Evolutionary conservation across 495 filamentous ascomycete genomes (phyloP).

Genomic region (Jackrogersella minutella): DNA sequence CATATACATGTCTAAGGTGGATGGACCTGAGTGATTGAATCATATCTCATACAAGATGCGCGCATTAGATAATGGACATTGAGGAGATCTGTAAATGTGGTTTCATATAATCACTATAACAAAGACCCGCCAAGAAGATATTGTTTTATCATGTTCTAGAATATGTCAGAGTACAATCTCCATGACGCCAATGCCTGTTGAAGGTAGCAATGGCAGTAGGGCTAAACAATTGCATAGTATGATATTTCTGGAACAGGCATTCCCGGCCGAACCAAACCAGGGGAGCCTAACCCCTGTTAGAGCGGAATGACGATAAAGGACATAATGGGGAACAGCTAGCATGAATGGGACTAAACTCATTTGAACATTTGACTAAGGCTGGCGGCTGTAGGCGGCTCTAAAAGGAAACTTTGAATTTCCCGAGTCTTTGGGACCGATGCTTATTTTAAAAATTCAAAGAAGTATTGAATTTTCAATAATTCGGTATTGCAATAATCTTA

Average conservation of each 20-base stretch:
- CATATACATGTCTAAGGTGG: too few species aligned
- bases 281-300: slow-evolving; percentile 21
- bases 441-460: too few species aligned
- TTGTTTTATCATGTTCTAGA: not conserved
- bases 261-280: slow-evolving; percentile 34
- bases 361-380: slow-evolving; percentile 22
- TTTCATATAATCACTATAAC: too few species aligned
- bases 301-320: slow-evolving; percentile 32
- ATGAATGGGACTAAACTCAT: slow-evolving; percentile 24
- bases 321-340: slow-evolving; percentile 10
- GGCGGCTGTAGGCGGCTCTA: slow-evolving; percentile 29
- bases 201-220: slow-evolving; percentile 20
- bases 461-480: slow-evolving; percentile 6
- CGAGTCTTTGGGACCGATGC: slow-evolving; percentile 32
- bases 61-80: too few species aligned
- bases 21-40: slow-evolving; percentile 19
- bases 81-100: too few species aligned
- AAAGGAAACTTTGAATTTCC: slow-evolving; percentile 36
- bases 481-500: slow-evolving; percentile 24
- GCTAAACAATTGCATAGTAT: slow-evolving; percentile 24
- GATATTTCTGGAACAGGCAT: slow-evolving; percentile 10
- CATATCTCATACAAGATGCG: too few species aligned
- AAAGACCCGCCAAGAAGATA: not conserved
- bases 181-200: slow-evolving; percentile 7
- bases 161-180: not conserved